Conservation (phyloP, 768 basidiomycete genomes). For the Ramaria rubella region DNA sequence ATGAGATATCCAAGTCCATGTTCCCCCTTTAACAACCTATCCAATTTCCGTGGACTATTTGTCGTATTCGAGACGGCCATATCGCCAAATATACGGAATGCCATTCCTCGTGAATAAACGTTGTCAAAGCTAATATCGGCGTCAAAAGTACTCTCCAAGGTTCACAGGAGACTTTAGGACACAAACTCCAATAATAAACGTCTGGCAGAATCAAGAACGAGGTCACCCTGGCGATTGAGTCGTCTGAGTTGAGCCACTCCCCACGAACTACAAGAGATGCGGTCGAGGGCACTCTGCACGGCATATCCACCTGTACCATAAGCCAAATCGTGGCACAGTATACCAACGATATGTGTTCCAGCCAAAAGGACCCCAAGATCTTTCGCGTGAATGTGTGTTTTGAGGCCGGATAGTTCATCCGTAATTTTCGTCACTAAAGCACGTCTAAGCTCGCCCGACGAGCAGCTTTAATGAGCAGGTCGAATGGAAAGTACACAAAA, state of each 20-base stretch:
- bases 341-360: neutral
- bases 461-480: too few species aligned
- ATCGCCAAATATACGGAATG: neutral
- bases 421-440: neutral
- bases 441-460: neutral
- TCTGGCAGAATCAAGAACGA: neutral
- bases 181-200: neutral
- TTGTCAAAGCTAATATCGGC: constrained; percentile 2
- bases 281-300: constrained; percentile 1
- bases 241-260: neutral
- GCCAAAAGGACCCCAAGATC: neutral
- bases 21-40: neutral
- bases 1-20: neutral
- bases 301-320: neutral
- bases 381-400: neutral
- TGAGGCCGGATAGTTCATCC: neutral
- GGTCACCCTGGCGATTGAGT: neutral
- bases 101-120: neutral
- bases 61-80: neutral
- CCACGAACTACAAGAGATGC: constrained; percentile 1
- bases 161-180: neutral
- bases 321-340: constrained; percentile 1
- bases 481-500: too few species aligned
- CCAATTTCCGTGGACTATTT: neutral
- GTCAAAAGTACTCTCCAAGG: too few species aligned